phyloP scores from a whole-genome alignment of 371 early-diverging fungal genomes.

The Chytridium lagenaria region DNA sequence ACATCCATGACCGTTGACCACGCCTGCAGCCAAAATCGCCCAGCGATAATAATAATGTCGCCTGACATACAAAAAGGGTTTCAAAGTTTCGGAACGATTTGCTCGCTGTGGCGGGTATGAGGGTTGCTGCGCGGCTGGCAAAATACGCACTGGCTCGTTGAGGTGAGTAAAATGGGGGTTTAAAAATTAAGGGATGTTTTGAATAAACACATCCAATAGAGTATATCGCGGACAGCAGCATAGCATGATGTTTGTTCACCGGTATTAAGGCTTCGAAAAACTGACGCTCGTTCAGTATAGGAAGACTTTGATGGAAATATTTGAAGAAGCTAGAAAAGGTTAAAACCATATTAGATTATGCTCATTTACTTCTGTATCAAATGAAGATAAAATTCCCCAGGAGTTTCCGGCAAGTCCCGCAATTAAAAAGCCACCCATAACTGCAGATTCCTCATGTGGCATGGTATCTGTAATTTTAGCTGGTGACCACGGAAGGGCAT shows the following conservation, averaged over 20 bases:
- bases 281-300: conserved; percentile 24
- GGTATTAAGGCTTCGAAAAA: conserved; percentile 35
- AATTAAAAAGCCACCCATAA: conserved; percentile 14
- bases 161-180: conserved; percentile 41
- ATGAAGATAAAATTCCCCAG: conserved; percentile 25
- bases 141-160: conserved; percentile 40
- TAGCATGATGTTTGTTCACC: conserved; percentile 36
- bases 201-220: conserved; percentile 44
- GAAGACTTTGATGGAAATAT: conserved; percentile 29
- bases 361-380: conserved; percentile 24
- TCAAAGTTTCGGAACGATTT: conserved; percentile 25
- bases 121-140: conserved; percentile 24
- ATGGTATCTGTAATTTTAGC: not conserved
- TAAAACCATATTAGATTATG: not conserved
- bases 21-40: conserved; percentile 28
- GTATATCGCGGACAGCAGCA: conserved; percentile 46
- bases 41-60: conserved; percentile 29
- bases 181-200: conserved; percentile 37
- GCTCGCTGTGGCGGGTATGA: conserved; percentile 29
- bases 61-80: conserved; percentile 27
- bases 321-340: conserved; percentile 24
- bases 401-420: conserved; percentile 26
- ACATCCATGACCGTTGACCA: conserved; percentile 31
- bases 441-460: not conserved
- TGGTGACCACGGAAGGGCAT: not conserved